Percentiles rank a stretch among this genome's conserved stretches.
Evolutionary conservation across 2,329 filamentous ascomycete genomes (phyloP).

Genomic region (Fusarium coicis): DNA sequence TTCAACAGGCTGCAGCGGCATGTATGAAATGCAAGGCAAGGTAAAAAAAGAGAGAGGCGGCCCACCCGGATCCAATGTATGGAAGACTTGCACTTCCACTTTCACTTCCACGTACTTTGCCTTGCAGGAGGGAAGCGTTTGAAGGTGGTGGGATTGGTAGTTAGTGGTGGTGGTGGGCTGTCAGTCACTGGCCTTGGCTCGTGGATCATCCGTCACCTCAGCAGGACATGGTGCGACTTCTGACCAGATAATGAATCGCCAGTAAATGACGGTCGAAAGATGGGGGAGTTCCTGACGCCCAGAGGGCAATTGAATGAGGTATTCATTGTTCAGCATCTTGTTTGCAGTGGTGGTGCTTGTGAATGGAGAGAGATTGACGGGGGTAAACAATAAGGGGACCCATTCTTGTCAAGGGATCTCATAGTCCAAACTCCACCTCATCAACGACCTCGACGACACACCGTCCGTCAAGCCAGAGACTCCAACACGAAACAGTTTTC

Average conservation of each 20-base stretch:
- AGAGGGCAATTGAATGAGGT: background rate
- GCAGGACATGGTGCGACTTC: slow-evolving; percentile 18
- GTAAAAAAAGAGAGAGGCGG: background rate
- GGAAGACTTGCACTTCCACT: slow-evolving; percentile 2
- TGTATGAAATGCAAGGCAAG: slow-evolving; percentile 26
- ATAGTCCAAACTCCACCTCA: slow-evolving; percentile 26
- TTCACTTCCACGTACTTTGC: background rate
- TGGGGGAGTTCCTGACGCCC: background rate
- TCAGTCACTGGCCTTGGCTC: slow-evolving; percentile 21
- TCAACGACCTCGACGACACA: slow-evolving; percentile 36
- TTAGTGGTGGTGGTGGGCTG: slow-evolving; percentile 24
- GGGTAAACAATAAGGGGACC: slow-evolving; percentile 18
- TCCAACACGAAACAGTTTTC: slow-evolving; percentile 20
- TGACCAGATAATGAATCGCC: background rate
- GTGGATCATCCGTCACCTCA: slow-evolving; percentile 24
- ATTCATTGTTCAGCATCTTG: background rate
- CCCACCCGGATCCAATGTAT: slow-evolving; percentile 13
- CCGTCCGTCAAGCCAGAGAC: slow-evolving; percentile 20
- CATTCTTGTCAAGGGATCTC: slow-evolving; percentile 30
- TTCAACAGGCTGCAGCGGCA: slow-evolving; percentile 28
- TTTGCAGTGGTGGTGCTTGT: background rate
- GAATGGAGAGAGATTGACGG: background rate
- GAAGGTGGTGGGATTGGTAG: slow-evolving; percentile 12
- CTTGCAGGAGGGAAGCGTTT: slow-evolving; percentile 4
- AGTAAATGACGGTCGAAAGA: background rate